These are phyloP conservation scores for Trichoderma atrobrunneum DNA, from an alignment of 2,329 filamentous ascomycete genomes.

Conservation along the genomic window DNA sequence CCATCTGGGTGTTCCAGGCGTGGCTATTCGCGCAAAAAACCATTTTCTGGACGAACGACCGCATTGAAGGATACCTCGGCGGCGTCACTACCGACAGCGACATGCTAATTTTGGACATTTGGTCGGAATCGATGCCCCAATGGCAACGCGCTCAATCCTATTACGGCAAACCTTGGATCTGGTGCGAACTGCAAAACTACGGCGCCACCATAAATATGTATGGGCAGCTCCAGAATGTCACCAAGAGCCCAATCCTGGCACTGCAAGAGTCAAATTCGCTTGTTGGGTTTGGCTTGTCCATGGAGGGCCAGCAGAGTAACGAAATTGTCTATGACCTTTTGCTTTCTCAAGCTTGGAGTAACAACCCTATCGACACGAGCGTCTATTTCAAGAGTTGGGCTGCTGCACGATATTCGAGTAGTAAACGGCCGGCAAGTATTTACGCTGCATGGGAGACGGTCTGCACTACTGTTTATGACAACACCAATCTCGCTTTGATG, in stretches of 20 bases:
- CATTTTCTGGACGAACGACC: slow-evolving; percentile 43
- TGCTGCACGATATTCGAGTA: neutral
- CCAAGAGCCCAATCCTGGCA: slow-evolving; percentile 38
- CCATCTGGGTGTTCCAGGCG: slow-evolving; percentile 52
- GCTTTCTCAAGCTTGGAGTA: neutral
- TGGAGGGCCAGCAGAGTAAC: neutral
- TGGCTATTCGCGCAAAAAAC: slow-evolving; percentile 47
- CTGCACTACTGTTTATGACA: slow-evolving; percentile 46
- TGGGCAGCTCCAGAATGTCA: slow-evolving; percentile 49
- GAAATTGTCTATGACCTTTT: neutral
- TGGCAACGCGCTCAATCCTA: slow-evolving; percentile 50
- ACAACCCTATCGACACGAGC: neutral
- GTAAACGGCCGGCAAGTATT: slow-evolving; percentile 24
- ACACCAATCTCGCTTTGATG: slow-evolving; percentile 39
- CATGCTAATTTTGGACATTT: slow-evolving; percentile 52
- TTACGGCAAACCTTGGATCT: slow-evolving; percentile 53
- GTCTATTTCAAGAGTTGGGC: neutral
- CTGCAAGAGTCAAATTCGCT: neutral
- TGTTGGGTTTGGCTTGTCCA: neutral
- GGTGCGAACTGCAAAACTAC: slow-evolving; percentile 52
- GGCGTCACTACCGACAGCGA: slow-evolving; percentile 42
- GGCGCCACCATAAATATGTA: slow-evolving; percentile 49
- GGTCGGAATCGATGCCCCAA: slow-evolving; percentile 47
- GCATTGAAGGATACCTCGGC: slow-evolving; percentile 49
- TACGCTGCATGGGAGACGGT: slow-evolving; percentile 47